phyloP scores from a whole-genome alignment of 2,329 filamentous ascomycete species.

The Fusarium chuoi region DNA sequence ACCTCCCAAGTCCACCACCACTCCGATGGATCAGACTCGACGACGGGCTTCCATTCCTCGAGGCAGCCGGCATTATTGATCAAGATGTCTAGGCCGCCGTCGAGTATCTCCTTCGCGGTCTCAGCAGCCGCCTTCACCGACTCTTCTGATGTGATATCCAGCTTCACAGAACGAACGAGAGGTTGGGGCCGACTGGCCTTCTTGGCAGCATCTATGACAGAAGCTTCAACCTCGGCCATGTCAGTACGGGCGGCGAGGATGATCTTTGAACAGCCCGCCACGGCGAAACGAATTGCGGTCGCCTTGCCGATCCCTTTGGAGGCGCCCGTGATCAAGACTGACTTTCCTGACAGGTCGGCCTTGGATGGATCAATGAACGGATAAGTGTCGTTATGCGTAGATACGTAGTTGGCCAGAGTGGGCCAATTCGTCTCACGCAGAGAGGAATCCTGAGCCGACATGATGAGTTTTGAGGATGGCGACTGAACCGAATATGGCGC shows the following conservation, averaged over 20 bases:
- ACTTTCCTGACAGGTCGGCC: slow-evolving; percentile 51
- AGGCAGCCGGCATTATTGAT: slow-evolving; percentile 58
- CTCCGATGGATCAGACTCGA: slow-evolving; percentile 51
- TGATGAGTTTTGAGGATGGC: not conserved
- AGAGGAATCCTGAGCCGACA: not conserved
- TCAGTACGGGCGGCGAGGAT: slow-evolving; percentile 63
- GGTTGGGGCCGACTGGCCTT: slow-evolving; percentile 45
- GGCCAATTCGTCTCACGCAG: not conserved
- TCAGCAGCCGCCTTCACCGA: slow-evolving; percentile 46
- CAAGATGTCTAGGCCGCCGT: slow-evolving; percentile 53
- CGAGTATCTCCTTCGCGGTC: slow-evolving; percentile 41
- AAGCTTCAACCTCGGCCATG: slow-evolving; percentile 45
- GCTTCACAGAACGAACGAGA: slow-evolving; percentile 51
- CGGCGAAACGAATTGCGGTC: slow-evolving; percentile 64
- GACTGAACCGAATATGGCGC: not conserved
- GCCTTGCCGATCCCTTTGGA: slow-evolving; percentile 51
- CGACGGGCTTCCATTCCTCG: slow-evolving; percentile 47
- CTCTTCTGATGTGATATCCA: slow-evolving; percentile 51
- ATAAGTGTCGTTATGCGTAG: slow-evolving; percentile 49
- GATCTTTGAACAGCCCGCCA: slow-evolving; percentile 62
- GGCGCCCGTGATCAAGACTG: slow-evolving; percentile 31
- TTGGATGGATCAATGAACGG: slow-evolving; percentile 58
- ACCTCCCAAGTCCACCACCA: slow-evolving; percentile 61
- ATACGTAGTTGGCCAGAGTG: not conserved
- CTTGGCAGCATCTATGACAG: slow-evolving; percentile 49